A percentile compares a stretch with the other conserved stretches of the same genome.
These are phyloP conservation scores for Hypholoma sublateritium DNA, from an alignment of 768 basidiomycete genomes.

Conservation along the genomic window DNA sequence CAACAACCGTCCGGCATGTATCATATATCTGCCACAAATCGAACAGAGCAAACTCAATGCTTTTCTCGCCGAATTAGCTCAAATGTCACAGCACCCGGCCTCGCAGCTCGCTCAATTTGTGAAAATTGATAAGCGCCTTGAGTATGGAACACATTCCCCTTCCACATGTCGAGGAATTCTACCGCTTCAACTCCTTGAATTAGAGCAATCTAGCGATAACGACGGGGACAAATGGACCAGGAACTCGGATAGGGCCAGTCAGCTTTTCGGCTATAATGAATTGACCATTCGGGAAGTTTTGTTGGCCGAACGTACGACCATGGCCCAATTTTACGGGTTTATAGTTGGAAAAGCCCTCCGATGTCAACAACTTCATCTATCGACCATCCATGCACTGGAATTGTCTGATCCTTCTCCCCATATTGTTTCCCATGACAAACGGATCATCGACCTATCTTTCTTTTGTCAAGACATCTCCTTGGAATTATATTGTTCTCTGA, in stretches of 20 bases:
- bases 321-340: constrained; percentile 77
- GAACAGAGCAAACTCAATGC: constrained; percentile 50
- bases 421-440: constrained; percentile 51
- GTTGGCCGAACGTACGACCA: constrained; percentile 65
- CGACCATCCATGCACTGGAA: constrained; percentile 49
- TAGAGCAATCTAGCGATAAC: constrained; percentile 41
- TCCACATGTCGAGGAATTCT: constrained; percentile 30
- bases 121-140: constrained; percentile 52
- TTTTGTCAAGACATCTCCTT: constrained; percentile 67
- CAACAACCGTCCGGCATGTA: constrained; percentile 51
- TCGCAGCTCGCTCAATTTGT: constrained; percentile 39
- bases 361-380: constrained; percentile 62
- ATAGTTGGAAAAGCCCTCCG: constrained; percentile 66
- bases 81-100: constrained; percentile 32
- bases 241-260: constrained; percentile 44
- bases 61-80: constrained; percentile 59
- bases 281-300: constrained; percentile 58
- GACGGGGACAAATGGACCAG: constrained; percentile 44
- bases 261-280: constrained; percentile 55
- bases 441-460: constrained; percentile 59
- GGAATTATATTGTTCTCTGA: constrained; percentile 60
- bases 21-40: constrained; percentile 66
- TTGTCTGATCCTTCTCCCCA: constrained; percentile 32
- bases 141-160: constrained; percentile 49
- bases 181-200: constrained; percentile 46